Percentiles rank a stretch among this genome's conserved stretches.
Evolutionary conservation across 106 monocot genomes (phyloP).

Genomic region (Allium cepa): DNA sequence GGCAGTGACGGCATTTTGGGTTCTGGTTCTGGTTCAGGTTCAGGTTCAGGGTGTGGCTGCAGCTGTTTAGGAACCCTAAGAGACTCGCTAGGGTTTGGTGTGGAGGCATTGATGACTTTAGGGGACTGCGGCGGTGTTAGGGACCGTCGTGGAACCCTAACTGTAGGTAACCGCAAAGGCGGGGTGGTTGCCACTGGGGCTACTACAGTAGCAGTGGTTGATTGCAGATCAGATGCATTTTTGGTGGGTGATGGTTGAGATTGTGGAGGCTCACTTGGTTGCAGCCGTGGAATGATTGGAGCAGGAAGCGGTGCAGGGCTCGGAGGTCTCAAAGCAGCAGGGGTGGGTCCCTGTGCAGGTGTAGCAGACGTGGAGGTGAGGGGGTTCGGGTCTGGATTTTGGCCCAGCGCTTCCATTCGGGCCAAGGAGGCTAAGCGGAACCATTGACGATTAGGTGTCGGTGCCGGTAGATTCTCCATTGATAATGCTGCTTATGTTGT

Average conservation of each 20-base stretch:
- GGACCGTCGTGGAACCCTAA: not conserved
- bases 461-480: constrained; percentile 42
- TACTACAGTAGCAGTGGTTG: not conserved
- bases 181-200: not conserved
- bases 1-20: constrained; percentile 4
- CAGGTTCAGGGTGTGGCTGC: constrained; percentile 3
- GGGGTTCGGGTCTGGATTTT: not conserved
- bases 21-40: not conserved
- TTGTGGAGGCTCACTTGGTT: not conserved
- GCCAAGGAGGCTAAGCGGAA: constrained; percentile 31
- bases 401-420: constrained; percentile 9
- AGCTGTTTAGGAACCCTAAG: not conserved
- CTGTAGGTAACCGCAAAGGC: not conserved
- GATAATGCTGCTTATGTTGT: not conserved
- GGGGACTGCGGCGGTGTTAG: constrained; percentile 25
- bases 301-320: not conserved
- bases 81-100: constrained; percentile 17
- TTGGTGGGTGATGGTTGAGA: not conserved
- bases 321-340: not conserved
- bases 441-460: constrained; percentile 15
- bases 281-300: not conserved
- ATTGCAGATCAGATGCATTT: no score
- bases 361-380: not conserved
- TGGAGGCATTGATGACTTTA: constrained; percentile 22
- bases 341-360: not conserved